phyloP scores from a whole-genome alignment of 2,329 filamentous ascomycete species.

The Rutstroemia sydowiana region DNA sequence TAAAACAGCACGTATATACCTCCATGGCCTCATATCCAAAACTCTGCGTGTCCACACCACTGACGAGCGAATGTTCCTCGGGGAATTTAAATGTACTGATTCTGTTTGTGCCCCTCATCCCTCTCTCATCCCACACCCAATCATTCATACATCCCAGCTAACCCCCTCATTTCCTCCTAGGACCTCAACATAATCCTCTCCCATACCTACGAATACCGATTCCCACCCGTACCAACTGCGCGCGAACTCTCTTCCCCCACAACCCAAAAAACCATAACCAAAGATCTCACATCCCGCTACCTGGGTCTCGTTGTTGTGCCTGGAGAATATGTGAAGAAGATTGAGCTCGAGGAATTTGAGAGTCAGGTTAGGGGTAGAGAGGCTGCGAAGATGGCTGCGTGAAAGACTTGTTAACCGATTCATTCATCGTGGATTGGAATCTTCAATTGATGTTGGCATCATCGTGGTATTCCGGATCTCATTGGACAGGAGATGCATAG shows the following conservation, averaged over 20 bases:
- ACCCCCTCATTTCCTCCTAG: constrained; percentile 37
- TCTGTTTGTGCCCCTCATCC: constrained; percentile 47
- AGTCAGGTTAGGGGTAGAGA: constrained; percentile 33
- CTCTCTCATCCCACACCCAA: neutral
- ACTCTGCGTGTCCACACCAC: constrained; percentile 71
- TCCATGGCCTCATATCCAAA: constrained; percentile 65
- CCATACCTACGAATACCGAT: constrained; percentile 82
- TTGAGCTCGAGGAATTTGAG: constrained; percentile 75
- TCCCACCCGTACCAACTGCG: constrained; percentile 47
- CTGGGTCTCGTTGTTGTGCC: constrained; percentile 87
- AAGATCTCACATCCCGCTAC: constrained; percentile 77
- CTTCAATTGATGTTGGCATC: no score
- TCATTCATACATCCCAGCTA: neutral
- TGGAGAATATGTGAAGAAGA: constrained; percentile 74
- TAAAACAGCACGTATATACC: constrained; percentile 48
- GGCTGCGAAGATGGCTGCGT: neutral
- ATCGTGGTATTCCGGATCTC: no score
- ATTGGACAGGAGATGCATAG: neutral
- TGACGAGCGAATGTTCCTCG: constrained; percentile 82
- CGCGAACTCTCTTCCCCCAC: neutral
- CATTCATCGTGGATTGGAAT: no score
- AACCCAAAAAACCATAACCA: constrained; percentile 35
- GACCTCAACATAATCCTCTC: constrained; percentile 83
- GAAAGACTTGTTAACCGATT: no score
- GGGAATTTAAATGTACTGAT: constrained; percentile 91